Evolutionary conservation across 805 yeast genomes (phyloP).

Genomic region (Pichia manshurica): DNA sequence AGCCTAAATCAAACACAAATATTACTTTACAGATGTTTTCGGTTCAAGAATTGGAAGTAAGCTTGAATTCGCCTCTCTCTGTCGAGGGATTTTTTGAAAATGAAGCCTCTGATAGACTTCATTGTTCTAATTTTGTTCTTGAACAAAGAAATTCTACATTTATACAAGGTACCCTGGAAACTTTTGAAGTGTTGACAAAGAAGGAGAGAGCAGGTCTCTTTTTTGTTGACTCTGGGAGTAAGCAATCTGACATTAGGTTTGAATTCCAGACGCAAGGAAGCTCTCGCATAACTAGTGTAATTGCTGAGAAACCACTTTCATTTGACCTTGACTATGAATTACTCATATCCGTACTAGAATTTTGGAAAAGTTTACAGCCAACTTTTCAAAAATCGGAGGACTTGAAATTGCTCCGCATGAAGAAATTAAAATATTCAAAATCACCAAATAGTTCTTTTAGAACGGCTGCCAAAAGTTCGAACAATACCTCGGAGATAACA

Average conservation of each 20-base stretch:
- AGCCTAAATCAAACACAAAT: conserved; percentile 11
- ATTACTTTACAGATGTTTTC: conserved; percentile 34
- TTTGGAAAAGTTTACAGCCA: conserved; percentile 15
- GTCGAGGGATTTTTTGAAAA: conserved; percentile 37
- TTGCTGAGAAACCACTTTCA: conserved; percentile 39
- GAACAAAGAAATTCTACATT: conserved; percentile 39
- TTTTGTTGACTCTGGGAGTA: conserved; percentile 23
- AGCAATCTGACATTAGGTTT: conserved; percentile 47
- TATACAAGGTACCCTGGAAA: conserved; percentile 44
- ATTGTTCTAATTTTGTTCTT: conserved; percentile 31
- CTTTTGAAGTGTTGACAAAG: conserved; percentile 25
- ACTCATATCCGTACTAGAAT: conserved; percentile 10
- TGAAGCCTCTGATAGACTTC: conserved; percentile 27
- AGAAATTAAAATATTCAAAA: background rate
- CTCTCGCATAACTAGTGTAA: conserved; percentile 31
- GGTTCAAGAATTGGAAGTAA: conserved; percentile 34
- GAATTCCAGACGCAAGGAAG: conserved; percentile 35
- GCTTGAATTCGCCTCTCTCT: conserved; percentile 43
- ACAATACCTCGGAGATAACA: background rate
- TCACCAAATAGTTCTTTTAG: background rate
- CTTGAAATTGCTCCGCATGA: background rate
- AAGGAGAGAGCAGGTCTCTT: conserved; percentile 17
- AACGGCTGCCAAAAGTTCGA: background rate
- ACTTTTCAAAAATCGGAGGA: conserved; percentile 9
- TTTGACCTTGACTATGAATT: conserved; percentile 18